A percentile compares a stretch with the other conserved stretches of the same genome.
Evolutionary conservation across 306 rosid genomes (phyloP).

Genomic region (Parietaria judaica): DNA sequence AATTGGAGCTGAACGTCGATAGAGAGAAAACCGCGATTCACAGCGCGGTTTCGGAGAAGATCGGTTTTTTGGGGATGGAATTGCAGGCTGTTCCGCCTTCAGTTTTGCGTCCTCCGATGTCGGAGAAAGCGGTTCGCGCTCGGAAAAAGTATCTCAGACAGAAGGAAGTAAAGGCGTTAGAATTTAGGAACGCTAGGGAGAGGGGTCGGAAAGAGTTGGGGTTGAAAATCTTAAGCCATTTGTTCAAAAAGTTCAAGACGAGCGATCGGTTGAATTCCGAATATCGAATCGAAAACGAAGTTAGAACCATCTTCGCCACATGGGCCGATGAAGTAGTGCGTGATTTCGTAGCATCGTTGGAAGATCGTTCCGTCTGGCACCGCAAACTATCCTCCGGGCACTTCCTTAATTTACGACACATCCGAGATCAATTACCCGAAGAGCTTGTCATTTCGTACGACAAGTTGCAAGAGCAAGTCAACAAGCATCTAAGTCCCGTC

Average conservation of each 20-base stretch:
- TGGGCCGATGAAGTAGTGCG: slow-evolving; percentile 74
- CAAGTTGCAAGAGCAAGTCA: slow-evolving; percentile 68
- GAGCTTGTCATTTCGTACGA: slow-evolving; percentile 72
- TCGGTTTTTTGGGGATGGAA: slow-evolving; percentile 76
- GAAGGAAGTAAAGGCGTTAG: slow-evolving; percentile 71
- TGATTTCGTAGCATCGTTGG: slow-evolving; percentile 48
- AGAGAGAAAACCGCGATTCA: slow-evolving; percentile 55
- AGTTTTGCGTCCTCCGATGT: slow-evolving; percentile 52
- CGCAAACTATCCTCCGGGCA: slow-evolving; percentile 49
- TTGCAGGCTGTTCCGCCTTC: slow-evolving; percentile 72
- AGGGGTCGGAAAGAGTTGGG: slow-evolving; percentile 80
- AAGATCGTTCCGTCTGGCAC: slow-evolving; percentile 73
- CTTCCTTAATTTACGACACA: slow-evolving; percentile 66
- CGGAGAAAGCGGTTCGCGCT: slow-evolving; percentile 80
- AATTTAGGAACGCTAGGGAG: slow-evolving; percentile 69
- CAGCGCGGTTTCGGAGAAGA: slow-evolving; percentile 77
- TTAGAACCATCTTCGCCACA: slow-evolving; percentile 40
- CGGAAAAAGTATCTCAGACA: slow-evolving; percentile 74
- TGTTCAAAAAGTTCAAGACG: slow-evolving; percentile 53
- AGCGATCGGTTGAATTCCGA: slow-evolving; percentile 51
- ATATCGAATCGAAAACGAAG: slow-evolving; percentile 57
- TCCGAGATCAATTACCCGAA: slow-evolving; percentile 64
- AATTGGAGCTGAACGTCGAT: slow-evolving; percentile 53
- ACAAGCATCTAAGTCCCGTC: slow-evolving; percentile 63
- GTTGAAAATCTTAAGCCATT: slow-evolving; percentile 56